A percentile compares a stretch with the other conserved stretches of the same genome.
Evolutionary conservation across 495 filamentous ascomycete species (phyloP).

Genomic region (Hypoxylon trugodes): DNA sequence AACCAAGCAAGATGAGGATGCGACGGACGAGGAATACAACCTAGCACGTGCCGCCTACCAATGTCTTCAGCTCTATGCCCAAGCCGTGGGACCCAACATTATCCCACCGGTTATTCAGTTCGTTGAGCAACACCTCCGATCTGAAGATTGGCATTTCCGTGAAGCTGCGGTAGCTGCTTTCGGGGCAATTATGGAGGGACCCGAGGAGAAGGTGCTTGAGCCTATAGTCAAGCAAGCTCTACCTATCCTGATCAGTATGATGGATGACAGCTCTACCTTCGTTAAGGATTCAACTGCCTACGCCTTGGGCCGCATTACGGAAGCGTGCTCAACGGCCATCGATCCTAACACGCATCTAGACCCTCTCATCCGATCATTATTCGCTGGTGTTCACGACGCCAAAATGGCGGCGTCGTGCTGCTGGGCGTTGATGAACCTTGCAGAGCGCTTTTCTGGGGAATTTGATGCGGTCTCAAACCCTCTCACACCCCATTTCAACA

Average conservation of each 20-base stretch:
- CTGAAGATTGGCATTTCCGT: conserved; percentile 89
- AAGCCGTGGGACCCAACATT: conserved; percentile 82
- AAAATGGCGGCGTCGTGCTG: conserved; percentile 99
- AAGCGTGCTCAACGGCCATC: conserved; percentile 85
- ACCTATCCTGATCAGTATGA: conserved; percentile 90
- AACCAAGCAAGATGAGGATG: conserved; percentile 97
- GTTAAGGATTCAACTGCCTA: conserved; percentile 98
- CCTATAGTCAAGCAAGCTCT: conserved; percentile 95
- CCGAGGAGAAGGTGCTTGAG: conserved; percentile 85
- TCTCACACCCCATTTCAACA: conserved; percentile 89
- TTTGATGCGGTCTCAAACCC: conserved; percentile 78
- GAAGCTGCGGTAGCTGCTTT: conserved; percentile 99
- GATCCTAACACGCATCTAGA: conserved; percentile 84
- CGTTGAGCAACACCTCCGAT: conserved; percentile 88
- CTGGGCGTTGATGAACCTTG: conserved; percentile 98
- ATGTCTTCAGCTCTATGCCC: conserved; percentile 92
- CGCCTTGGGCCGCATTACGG: conserved; percentile 93
- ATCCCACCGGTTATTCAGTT: conserved; percentile 86
- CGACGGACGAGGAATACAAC: conserved; percentile 95
- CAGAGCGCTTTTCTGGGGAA: conserved; percentile 91
- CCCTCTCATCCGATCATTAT: conserved; percentile 84
- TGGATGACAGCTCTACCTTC: conserved; percentile 87
- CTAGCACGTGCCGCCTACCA: conserved; percentile 94
- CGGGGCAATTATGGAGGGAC: conserved; percentile 98
- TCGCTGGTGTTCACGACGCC: conserved; percentile 87